Conservation (phyloP, 495 filamentous ascomycete genomes). For the Pyrenopolyporus hunteri region DNA sequence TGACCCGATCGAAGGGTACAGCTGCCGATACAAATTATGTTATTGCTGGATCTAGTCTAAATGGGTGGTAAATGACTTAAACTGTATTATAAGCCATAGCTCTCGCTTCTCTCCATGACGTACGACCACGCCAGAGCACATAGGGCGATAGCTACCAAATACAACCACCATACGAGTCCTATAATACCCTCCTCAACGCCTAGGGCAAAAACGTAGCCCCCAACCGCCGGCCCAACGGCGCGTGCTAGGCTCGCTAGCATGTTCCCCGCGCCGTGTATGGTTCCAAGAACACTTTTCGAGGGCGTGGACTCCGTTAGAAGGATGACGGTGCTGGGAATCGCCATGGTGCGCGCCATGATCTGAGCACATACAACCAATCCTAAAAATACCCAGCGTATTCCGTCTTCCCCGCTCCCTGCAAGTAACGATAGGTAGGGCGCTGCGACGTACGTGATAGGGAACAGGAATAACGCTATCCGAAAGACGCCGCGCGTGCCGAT, state of each 20-base stretch:
- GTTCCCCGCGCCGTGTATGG: constrained; percentile 72
- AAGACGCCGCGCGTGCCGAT: constrained; percentile 69
- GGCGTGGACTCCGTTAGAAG: constrained; percentile 74
- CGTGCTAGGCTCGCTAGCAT: constrained; percentile 64
- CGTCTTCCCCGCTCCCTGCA: constrained; percentile 43
- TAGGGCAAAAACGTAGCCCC: constrained; percentile 66
- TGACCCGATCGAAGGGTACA: too few species aligned
- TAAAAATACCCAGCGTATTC: constrained; percentile 58
- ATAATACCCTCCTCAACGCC: constrained; percentile 70
- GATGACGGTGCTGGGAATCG: constrained; percentile 70
- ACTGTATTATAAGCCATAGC: neutral
- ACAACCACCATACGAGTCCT: constrained; percentile 74
- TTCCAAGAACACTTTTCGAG: constrained; percentile 65
- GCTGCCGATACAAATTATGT: too few species aligned
- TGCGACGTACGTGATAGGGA: constrained; percentile 68
- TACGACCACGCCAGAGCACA: constrained; percentile 41
- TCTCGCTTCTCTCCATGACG: constrained; percentile 18
- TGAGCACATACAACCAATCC: constrained; percentile 67
- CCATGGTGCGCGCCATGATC: constrained; percentile 74
- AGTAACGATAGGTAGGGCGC: constrained; percentile 72
- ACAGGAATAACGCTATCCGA: constrained; percentile 63
- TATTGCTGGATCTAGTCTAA: too few species aligned
- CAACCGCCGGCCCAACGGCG: constrained; percentile 70
- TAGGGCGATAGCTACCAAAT: constrained; percentile 43
- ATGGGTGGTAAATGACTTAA: too few species aligned